Percentiles rank a stretch among this genome's conserved stretches.
Conservation (phyloP, 768 basidiomycete genomes). For the Pisolithus tinctorius region DNA sequence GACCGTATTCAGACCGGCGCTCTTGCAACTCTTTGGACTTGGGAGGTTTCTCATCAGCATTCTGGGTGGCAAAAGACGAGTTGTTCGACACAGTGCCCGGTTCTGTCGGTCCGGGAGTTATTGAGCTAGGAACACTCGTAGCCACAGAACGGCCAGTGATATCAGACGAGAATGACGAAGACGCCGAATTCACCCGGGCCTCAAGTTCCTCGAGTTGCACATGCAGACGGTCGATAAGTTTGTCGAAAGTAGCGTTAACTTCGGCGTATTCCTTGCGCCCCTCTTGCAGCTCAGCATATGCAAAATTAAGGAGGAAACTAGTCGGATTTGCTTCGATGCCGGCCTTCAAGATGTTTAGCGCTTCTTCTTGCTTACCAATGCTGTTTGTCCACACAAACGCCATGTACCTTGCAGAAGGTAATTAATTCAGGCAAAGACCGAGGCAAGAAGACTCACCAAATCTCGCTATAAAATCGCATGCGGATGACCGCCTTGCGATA, state of each 20-base stretch:
- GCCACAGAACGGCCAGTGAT: constrained; percentile 21
- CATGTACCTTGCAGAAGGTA: constrained; percentile 62
- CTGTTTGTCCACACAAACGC: constrained; percentile 77
- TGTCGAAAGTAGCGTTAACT: constrained; percentile 66
- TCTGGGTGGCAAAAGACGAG: constrained; percentile 45
- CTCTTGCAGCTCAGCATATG: constrained; percentile 73
- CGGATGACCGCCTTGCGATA: constrained; percentile 86
- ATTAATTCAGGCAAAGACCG: constrained; percentile 1
- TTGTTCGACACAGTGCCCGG: constrained; percentile 32
- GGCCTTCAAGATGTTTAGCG: constrained; percentile 67
- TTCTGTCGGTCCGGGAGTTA: constrained; percentile 16
- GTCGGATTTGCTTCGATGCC: constrained; percentile 85
- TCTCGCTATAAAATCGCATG: constrained; percentile 92
- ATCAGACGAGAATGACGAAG: constrained; percentile 34
- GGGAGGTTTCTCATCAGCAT: constrained; percentile 45
- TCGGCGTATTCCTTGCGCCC: constrained; percentile 55
- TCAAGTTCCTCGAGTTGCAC: constrained; percentile 58
- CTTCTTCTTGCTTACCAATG: constrained; percentile 76
- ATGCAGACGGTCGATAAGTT: constrained; percentile 62
- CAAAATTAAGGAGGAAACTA: constrained; percentile 88
- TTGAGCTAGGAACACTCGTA: constrained; percentile 15
- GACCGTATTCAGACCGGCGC: constrained; percentile 62
- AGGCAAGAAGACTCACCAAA: constrained; percentile 55
- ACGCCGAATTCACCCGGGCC: constrained; percentile 31
- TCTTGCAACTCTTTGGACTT: constrained; percentile 48